Conservation (phyloP, 805 yeast species). For the Candida pseudoglaebosa region DNA sequence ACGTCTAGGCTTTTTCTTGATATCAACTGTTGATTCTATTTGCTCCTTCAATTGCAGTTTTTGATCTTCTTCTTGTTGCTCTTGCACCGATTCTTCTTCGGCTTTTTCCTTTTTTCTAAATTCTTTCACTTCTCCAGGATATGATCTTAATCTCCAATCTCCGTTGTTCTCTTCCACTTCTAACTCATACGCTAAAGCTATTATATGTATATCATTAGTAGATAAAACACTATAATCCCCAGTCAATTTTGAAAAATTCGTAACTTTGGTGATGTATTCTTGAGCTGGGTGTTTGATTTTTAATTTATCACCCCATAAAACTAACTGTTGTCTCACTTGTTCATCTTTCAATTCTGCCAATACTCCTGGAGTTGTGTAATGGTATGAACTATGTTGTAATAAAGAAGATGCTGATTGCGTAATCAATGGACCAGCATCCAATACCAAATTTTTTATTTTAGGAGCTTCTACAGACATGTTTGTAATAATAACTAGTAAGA, state of each 20-base stretch:
- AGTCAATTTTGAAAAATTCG: conserved; percentile 75
- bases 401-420: conserved; percentile 77
- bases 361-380: conserved; percentile 91
- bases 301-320: conserved; percentile 74
- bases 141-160: conserved; percentile 63
- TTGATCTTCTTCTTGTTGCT: conserved; percentile 2
- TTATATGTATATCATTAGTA: conserved; percentile 84
- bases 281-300: conserved; percentile 73
- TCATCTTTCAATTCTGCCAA: conserved; percentile 83
- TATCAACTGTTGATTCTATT: conserved; percentile 8
- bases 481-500: neutral
- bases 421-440: conserved; percentile 95
- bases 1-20: conserved; percentile 34
- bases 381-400: conserved; percentile 63
- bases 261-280: conserved; percentile 59
- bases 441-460: conserved; percentile 56
- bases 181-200: conserved; percentile 87
- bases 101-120: conserved; percentile 12
- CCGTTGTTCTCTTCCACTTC: conserved; percentile 70
- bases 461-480: neutral
- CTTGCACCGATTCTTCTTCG: conserved; percentile 13
- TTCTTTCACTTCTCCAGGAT: conserved; percentile 60
- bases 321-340: conserved; percentile 70
- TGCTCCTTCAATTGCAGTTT: neutral
- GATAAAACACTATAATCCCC: conserved; percentile 91